Evolutionary conservation across 192 early-diverging fungal species (phyloP), one percentile per base, ranked within the genome.

Genomic region (Coemansia sp.): DNA sequence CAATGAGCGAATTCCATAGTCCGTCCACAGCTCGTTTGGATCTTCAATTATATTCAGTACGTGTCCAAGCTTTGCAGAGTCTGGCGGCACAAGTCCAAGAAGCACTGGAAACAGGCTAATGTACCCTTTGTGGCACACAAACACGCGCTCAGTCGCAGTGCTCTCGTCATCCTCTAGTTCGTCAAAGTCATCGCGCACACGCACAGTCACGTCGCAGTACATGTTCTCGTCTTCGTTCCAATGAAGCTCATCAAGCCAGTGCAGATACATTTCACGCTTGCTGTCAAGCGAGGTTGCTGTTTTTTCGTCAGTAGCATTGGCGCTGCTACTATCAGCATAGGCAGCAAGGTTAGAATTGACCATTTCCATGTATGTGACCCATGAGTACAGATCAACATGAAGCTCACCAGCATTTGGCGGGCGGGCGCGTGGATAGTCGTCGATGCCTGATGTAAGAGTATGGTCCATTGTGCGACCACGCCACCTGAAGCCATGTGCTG

Each of bases 361-460:
- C 0, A 34, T 39, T 15, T 64, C 12, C 76, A 79, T 72, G 43
- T 67, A 79, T 0, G 71, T 62, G 8, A 73, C 68, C 71, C 71
- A 73, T 0, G 77, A 37, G 33, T 63, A 69, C 61, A 79, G 60
- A 45, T 79, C 77, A 12, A 79, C 67, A 46, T 77, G 75, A 18
- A 72, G 75, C 63, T 78, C 75, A 49, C 55, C 35, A 5, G 83
- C 61, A 73, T 87, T 85, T 5, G 94, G 92, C 23, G 85, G 86
- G 6, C 71, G 66, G 0, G 92, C 87, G 34, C 96, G 85, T 25
- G 96, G 96, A 64, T 96, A 98, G 72, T 98, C 96, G 79, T 98
- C 96, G 34, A 98, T 72, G 7, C 95, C 95, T 28, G 91, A 93
- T 0, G 95, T 93, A 57, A 98, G 77, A 0, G 91, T 92, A 75